Conservation (phyloP, 1,284 basidiomycete species). For the Boletus albobrunnescens region DNA sequence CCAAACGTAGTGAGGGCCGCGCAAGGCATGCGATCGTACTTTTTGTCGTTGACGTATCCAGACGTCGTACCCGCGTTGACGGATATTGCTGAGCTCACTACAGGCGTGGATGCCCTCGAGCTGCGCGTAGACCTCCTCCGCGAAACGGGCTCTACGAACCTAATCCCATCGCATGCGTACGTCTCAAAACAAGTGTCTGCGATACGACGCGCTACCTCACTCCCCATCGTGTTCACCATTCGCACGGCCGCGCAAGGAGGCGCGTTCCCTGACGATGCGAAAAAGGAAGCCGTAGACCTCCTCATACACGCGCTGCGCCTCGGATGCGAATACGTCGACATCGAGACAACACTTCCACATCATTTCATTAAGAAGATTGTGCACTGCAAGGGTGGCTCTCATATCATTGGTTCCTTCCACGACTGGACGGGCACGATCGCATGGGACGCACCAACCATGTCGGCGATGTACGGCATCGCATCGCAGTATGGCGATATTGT, state of each 20-base stretch:
- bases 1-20: constrained; percentile 45
- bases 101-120: constrained; percentile 92
- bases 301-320: constrained; percentile 77
- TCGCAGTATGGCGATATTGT: constrained; percentile 78
- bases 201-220: constrained; percentile 70
- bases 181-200: constrained; percentile 81
- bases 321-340: constrained; percentile 91
- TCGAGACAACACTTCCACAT: constrained; percentile 80
- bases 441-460: constrained; percentile 72
- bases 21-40: constrained; percentile 72
- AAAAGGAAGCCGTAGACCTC: constrained; percentile 75
- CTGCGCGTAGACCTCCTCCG: constrained; percentile 88
- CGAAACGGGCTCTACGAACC: constrained; percentile 40
- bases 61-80: constrained; percentile 73
- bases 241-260: constrained; percentile 89
- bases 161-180: constrained; percentile 69
- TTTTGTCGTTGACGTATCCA: constrained; percentile 90
- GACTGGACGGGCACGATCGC: constrained; percentile 85
- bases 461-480: constrained; percentile 67
- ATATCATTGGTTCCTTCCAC: constrained; percentile 92
- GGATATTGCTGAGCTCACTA: constrained; percentile 68
- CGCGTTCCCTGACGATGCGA: constrained; percentile 78
- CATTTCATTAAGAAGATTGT: constrained; percentile 60
- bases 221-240: constrained; percentile 93
- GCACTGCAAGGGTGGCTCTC: constrained; percentile 60